Conservation (phyloP, 1,284 basidiomycete genomes). For the Tylopilus sp. region DNA sequence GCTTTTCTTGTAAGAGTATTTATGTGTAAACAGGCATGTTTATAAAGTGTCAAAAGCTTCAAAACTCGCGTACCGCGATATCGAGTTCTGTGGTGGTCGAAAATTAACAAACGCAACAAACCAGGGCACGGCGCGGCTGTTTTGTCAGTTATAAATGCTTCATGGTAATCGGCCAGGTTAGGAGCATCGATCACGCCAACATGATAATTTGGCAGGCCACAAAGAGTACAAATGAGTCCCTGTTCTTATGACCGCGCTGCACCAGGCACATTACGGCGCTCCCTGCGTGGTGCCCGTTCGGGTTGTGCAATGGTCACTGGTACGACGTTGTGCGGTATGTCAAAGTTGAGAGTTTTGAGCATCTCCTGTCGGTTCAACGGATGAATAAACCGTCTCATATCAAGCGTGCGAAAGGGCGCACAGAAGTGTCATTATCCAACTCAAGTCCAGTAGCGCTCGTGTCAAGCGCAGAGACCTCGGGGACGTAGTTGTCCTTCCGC, state of each 20-base stretch:
- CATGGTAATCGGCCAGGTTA: too few relatives aligned
- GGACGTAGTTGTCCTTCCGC: slow-evolving; percentile 98
- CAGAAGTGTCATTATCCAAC: slow-evolving; percentile 90
- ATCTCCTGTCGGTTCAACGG: slow-evolving; percentile 56
- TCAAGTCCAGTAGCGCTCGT: slow-evolving; percentile 70
- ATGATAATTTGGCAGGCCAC: neutral
- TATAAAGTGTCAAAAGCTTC: slow-evolving; percentile 11
- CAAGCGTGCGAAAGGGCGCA: slow-evolving; percentile 34
- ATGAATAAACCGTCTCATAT: neutral
- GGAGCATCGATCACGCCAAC: neutral
- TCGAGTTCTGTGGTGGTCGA: too few relatives aligned
- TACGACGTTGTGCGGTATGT: slow-evolving; percentile 74
- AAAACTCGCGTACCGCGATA: too few relatives aligned
- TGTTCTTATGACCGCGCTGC: slow-evolving; percentile 48
- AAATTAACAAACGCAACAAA: too few relatives aligned
- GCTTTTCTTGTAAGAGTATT: slow-evolving; percentile 20
- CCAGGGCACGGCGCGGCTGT: too few relatives aligned
- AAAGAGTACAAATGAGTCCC: neutral
- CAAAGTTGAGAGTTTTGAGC: slow-evolving; percentile 87
- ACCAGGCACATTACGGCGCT: slow-evolving; percentile 80
- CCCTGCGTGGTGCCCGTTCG: slow-evolving; percentile 69
- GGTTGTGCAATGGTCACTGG: slow-evolving; percentile 63
- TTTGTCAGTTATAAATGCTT: too few relatives aligned
- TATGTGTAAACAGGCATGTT: neutral
- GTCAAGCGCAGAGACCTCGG: slow-evolving; percentile 92